Evolutionary conservation across 805 yeast genomes (phyloP), one percentile per base, ranked within the genome.

Genomic region (Myxozyma mucilagina): DNA sequence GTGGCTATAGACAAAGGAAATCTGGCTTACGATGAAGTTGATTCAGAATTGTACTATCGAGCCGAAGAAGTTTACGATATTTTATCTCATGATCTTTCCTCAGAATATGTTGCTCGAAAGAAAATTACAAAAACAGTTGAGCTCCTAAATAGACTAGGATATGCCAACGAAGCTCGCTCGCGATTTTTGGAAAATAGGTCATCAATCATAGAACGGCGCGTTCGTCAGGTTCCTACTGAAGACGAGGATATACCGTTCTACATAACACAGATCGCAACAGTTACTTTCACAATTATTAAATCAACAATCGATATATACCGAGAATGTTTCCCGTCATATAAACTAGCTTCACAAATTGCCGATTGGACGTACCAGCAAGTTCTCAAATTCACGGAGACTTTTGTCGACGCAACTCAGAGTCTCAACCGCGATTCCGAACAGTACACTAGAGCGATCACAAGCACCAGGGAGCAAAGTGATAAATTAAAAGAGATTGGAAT

Each of bases 361-460:
- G 84, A 85, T 63, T 90, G 97, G 96, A 82, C 87, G 38, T 82
- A 83, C 59, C 80, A 80, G 11, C 87, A 86, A 71, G 82, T 89
- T 36, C 81, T 82, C 44, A 77, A 78, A 51, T 87, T 87, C 65
- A 83, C 84, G 35, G 75, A 77, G 16, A 73, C 85, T 6, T 81
- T 91, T 67, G 82, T 84, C 51, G 83, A 87, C 58, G 92, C 88
- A 67, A 74, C 92, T 31, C 78, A 84, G 50, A 83, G 88, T 13
- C 71, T 47, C 5, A 35, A 34, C 13, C 47, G 53, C 7, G 32
- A 14, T 13, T 13, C 39, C 6, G 53, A 62, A 48, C 49, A 24
- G 2, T 62, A 38, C 29, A 6, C 24, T 36, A 51, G 57, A 4
- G 61, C 67, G 2, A 60, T 59, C 16, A 55, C 64, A 18, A 62